phyloP scores from a whole-genome alignment of 2,329 filamentous ascomycete genomes.

The Aspergillus persii region DNA sequence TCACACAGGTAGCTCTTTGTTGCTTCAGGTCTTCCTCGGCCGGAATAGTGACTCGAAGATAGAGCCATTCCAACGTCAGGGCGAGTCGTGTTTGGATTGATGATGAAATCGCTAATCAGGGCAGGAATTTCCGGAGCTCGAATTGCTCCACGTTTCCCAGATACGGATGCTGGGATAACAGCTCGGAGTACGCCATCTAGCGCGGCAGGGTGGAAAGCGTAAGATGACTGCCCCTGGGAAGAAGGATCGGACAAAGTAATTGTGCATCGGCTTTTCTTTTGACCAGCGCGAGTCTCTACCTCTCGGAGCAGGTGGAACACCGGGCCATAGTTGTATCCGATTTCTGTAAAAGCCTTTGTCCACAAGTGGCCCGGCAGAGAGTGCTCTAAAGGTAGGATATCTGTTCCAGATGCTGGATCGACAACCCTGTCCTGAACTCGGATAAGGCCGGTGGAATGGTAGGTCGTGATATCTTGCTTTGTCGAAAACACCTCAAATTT shows the following conservation, averaged over 20 bases:
- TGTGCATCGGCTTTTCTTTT: neutral
- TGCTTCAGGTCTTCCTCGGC: neutral
- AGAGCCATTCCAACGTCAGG: neutral
- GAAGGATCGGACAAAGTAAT: slow-evolving; percentile 5
- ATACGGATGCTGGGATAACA: neutral
- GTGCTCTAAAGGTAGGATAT: slow-evolving; percentile 6
- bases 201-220: slow-evolving; percentile 7
- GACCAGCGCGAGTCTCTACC: slow-evolving; percentile 7
- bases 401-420: neutral
- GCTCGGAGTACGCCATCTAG: slow-evolving; percentile 7
- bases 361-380: slow-evolving; percentile 4
- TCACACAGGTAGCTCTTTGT: slow-evolving; percentile 4
- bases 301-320: slow-evolving; percentile 8
- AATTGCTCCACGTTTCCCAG: neutral
- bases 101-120: slow-evolving; percentile 7
- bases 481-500: slow-evolving; percentile 5
- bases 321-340: slow-evolving; percentile 7
- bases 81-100: slow-evolving; percentile 1
- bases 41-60: slow-evolving; percentile 5
- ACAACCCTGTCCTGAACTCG: neutral
- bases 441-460: slow-evolving; percentile 5
- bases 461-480: neutral
- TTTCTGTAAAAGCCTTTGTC: slow-evolving; percentile 10
- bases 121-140: slow-evolving; percentile 3
- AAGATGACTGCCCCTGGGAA: slow-evolving; percentile 3